Conservation (phyloP, 179 eudicot species). For the Spergularia azorica region DNA sequence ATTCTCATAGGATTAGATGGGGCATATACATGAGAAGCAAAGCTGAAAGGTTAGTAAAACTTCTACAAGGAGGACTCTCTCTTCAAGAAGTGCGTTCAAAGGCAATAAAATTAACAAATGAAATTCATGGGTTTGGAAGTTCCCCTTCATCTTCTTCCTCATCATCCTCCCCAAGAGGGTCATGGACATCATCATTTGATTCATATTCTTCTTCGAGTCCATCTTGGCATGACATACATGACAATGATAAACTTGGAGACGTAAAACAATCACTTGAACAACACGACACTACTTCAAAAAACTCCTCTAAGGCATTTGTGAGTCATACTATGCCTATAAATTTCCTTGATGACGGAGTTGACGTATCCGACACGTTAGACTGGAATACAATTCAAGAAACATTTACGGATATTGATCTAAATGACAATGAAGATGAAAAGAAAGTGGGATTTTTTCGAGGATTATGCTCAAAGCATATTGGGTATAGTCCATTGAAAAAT, state of each 20-base stretch:
- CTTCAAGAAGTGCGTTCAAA: constrained; percentile 45
- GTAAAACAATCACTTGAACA: constrained; percentile 4
- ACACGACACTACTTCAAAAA: constrained; percentile 4
- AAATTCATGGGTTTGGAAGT: constrained; percentile 52
- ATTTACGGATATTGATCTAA: constrained; percentile 26
- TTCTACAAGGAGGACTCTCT: constrained; percentile 36
- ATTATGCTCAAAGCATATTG: constrained; percentile 30
- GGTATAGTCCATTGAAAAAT: constrained; percentile 19
- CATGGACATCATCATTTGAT: constrained; percentile 36
- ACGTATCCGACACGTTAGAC: constrained; percentile 5
- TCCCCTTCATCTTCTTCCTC: constrained; percentile 24
- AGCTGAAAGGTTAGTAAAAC: constrained; percentile 42
- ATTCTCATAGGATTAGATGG: constrained; percentile 42
- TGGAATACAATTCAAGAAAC: constrained; percentile 25
- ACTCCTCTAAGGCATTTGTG: neutral
- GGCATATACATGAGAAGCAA: constrained; percentile 45
- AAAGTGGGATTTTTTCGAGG: constrained; percentile 31
- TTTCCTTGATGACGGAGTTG: constrained; percentile 13
- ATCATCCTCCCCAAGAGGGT: constrained; percentile 33
- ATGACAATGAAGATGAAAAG: constrained; percentile 25
- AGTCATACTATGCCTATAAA: constrained; percentile 14
- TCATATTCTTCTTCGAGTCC: constrained; percentile 32
- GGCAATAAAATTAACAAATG: constrained; percentile 45
- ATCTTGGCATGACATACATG: constrained; percentile 19
- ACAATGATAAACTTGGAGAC: neutral